Percentiles rank a stretch among this genome's conserved stretches.
These are phyloP conservation scores for Mycena floridula DNA, from an alignment of 768 basidiomycete species.

Conservation along the genomic window DNA sequence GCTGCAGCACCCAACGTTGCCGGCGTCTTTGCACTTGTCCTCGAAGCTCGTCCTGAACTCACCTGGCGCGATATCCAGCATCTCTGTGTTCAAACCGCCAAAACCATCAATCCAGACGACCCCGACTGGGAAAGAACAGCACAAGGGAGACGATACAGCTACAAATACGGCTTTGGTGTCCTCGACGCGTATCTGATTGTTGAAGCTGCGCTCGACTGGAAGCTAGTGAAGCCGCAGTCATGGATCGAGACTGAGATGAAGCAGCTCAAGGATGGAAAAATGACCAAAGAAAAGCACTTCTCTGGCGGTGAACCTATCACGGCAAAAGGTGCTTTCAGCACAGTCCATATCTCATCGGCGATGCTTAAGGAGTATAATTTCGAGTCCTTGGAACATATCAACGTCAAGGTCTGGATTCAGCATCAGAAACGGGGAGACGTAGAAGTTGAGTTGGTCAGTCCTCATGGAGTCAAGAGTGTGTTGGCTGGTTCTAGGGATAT, in stretches of 20 bases:
- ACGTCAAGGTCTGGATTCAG: constrained; percentile 85
- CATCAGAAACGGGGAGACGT: constrained; percentile 86
- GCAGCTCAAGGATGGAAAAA: constrained; percentile 55
- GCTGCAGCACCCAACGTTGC: constrained; percentile 96
- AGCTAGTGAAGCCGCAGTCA: constrained; percentile 87
- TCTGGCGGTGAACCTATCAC: constrained; percentile 63
- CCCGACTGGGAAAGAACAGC: constrained; percentile 94
- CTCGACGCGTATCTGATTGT: constrained; percentile 82
- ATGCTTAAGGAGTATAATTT: constrained; percentile 72
- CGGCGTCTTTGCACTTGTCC: constrained; percentile 86
- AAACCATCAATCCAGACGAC: constrained; percentile 79
- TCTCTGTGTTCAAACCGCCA: constrained; percentile 71
- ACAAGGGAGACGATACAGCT: no score
- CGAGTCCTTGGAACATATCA: constrained; percentile 87
- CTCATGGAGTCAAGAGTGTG: constrained; percentile 79
- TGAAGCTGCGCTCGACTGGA: constrained; percentile 74
- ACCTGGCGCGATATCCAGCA: constrained; percentile 97
- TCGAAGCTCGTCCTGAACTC: constrained; percentile 88
- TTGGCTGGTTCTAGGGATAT: constrained; percentile 64
- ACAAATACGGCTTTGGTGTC: no score
- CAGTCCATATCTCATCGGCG: constrained; percentile 59
- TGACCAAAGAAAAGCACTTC: constrained; percentile 46
- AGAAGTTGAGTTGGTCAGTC: constrained; percentile 84
- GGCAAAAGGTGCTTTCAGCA: constrained; percentile 56
- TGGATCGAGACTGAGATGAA: constrained; percentile 78